Percentiles rank a stretch among this genome's conserved stretches.
These are phyloP conservation scores for Aspergillus flavus DNA, from an alignment of 2,329 filamentous ascomycete genomes.

Conservation along the genomic window DNA sequence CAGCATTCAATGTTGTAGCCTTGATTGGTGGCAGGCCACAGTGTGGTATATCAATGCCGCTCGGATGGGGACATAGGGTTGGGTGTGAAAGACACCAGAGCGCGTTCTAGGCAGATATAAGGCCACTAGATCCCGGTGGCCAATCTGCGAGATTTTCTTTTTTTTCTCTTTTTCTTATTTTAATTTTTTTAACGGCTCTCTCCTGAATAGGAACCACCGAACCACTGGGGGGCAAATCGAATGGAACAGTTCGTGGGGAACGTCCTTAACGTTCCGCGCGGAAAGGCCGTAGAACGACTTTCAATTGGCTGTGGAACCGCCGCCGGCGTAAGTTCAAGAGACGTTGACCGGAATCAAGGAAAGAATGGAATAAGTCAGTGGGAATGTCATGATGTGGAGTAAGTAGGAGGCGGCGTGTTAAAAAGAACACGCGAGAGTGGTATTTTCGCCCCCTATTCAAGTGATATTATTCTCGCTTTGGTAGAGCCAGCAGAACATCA, in stretches of 20 bases:
- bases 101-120: background rate
- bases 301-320: conserved; percentile 3
- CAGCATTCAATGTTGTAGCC: background rate
- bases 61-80: background rate
- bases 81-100: background rate
- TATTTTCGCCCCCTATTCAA: background rate
- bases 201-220: conserved; percentile 2
- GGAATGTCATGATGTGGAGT: background rate
- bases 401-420: background rate
- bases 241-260: conserved; percentile 4
- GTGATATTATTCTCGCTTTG: background rate
- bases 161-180: background rate
- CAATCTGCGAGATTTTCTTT: background rate
- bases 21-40: background rate
- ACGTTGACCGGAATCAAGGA: background rate
- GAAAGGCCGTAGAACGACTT: background rate
- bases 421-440: background rate
- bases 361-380: background rate
- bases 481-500: conserved; percentile 2
- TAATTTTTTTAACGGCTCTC: background rate
- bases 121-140: background rate
- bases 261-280: conserved; percentile 2
- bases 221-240: conserved; percentile 7
- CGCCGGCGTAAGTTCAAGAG: background rate
- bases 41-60: background rate